Evolutionary conservation across 2,329 filamentous ascomycete genomes (phyloP), one percentile per base, ranked within the genome.

Genomic region (Lasiodiplodia theobromae): DNA sequence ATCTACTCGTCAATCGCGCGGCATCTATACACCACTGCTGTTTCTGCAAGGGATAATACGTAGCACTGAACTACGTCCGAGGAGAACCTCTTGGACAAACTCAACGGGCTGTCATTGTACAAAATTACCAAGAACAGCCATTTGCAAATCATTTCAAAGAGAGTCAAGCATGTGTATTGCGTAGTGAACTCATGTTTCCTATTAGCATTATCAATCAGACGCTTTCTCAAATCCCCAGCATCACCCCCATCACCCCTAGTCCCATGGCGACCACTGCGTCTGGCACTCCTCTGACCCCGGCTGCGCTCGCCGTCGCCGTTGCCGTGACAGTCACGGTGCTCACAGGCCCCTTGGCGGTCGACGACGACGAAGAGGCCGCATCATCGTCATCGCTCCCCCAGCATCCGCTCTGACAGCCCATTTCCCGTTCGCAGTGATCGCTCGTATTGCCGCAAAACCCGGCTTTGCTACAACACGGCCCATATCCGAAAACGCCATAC

Each of bases 391-490:
- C 67, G 10, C 58, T 47, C n/a, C 44, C 67, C 21, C 44, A 56
- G 37, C 67, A 68, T 7, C 67, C 67, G 18, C 51, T 68, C 53
- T 68, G 67, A 14, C 67, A 68, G 5, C 67, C 67, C 14, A 25
- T 18, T 23, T 14, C 11, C 8, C 14, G 25, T 25, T 57, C 52
- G 38, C 67, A 68, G 14, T 64, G 67, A 21, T 11, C 57, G 6
- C 47, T 34, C n/a, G 67, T 68, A 18, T 57, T 68, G 6, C 67
- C 67, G n/a, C 67, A 64, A 12, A 56, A 68, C 18, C 67, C 67
- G 1, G n/a, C 37, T 23, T 54, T 56, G 28, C 58, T 64, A 52
- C 67, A 68, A 47, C 67, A 68, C 2, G 56, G 47, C 21, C 66
- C 66, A 18, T 68, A 68, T 14, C 40, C 21, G 38, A 63, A 68